A percentile compares a stretch with the other conserved stretches of the same genome.
phyloP scores from a whole-genome alignment of 2,329 filamentous ascomycete genomes.

The Teratosphaeria epicoccoides region DNA sequence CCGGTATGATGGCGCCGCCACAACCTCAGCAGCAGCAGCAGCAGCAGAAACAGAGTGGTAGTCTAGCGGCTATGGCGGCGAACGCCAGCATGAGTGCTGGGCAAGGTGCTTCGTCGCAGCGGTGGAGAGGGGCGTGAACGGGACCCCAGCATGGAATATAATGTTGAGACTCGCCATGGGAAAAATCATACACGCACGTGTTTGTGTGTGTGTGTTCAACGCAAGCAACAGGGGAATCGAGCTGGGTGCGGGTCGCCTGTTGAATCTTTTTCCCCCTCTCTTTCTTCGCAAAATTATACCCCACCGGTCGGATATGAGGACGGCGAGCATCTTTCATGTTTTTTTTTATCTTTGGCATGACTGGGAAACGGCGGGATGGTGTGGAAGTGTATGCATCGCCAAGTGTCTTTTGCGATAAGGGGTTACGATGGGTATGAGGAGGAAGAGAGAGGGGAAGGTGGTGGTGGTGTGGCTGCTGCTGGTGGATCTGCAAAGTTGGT shows the following conservation, averaged over 20 bases:
- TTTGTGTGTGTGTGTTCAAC: neutral
- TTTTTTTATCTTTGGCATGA: neutral
- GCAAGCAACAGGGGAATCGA: neutral
- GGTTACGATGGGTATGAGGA: too few relatives aligned
- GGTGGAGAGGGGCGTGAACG: neutral
- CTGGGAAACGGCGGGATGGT: too few relatives aligned
- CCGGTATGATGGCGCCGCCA: slow-evolving; percentile 2
- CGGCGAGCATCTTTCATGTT: neutral
- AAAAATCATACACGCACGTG: too few relatives aligned
- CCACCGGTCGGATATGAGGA: neutral
- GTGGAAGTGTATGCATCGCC: too few relatives aligned
- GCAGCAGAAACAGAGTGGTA: neutral
- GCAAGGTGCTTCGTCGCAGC: neutral
- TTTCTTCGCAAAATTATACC: neutral
- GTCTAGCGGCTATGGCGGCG: slow-evolving; percentile 17
- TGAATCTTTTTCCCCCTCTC: neutral
- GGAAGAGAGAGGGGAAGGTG: too few relatives aligned
- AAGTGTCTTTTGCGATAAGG: too few relatives aligned
- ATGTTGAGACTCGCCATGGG: too few relatives aligned
- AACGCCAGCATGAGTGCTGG: slow-evolving; percentile 15
- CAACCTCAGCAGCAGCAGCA: neutral
- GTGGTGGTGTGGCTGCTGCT: too few relatives aligned
- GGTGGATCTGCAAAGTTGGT: too few relatives aligned
- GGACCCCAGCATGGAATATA: too few relatives aligned
- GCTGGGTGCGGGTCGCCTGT: neutral